Conservation (phyloP, 768 basidiomycete species). For the Kwoniella botswanensis region DNA sequence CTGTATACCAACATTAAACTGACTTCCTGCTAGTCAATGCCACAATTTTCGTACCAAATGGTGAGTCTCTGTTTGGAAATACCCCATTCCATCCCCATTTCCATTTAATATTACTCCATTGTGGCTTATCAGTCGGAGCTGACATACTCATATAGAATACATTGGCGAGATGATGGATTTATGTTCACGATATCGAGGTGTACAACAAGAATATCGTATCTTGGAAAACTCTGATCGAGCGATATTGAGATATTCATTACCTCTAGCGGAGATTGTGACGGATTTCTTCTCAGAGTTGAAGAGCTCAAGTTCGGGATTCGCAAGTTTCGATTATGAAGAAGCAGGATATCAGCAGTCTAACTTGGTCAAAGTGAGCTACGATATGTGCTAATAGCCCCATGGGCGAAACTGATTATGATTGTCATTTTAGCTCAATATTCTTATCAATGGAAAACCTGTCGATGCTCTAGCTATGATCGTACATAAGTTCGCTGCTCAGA, state of each 20-base stretch:
- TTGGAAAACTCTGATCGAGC: slow-evolving; percentile 70
- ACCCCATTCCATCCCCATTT: too few relatives aligned
- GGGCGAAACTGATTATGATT: too few relatives aligned
- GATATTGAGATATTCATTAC: slow-evolving; percentile 81
- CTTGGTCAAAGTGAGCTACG: slow-evolving; percentile 71
- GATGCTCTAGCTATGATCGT: slow-evolving; percentile 93
- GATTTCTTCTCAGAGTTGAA: slow-evolving; percentile 96
- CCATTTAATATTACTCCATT: too few relatives aligned
- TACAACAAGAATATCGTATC: slow-evolving; percentile 81
- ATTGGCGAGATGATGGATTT: slow-evolving; percentile 96
- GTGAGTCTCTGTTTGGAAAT: slow-evolving; percentile 59
- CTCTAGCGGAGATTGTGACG: slow-evolving; percentile 86
- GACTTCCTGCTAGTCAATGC: slow-evolving; percentile 68
- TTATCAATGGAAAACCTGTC: slow-evolving; percentile 84
- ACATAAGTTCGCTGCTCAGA: slow-evolving; percentile 76
- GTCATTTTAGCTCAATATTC: slow-evolving; percentile 71
- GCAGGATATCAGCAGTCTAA: slow-evolving; percentile 83
- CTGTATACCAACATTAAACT: not conserved
- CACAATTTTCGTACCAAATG: slow-evolving; percentile 91
- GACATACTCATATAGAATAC: slow-evolving; percentile 66
- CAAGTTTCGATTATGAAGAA: slow-evolving; percentile 79
- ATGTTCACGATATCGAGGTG: slow-evolving; percentile 82
- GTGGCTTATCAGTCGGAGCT: not conserved
- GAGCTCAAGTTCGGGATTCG: slow-evolving; percentile 64
- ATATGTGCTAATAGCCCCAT: too few relatives aligned